Conservation (phyloP, 2,329 filamentous ascomycete genomes). For the Harringtonia lauricola region DNA sequence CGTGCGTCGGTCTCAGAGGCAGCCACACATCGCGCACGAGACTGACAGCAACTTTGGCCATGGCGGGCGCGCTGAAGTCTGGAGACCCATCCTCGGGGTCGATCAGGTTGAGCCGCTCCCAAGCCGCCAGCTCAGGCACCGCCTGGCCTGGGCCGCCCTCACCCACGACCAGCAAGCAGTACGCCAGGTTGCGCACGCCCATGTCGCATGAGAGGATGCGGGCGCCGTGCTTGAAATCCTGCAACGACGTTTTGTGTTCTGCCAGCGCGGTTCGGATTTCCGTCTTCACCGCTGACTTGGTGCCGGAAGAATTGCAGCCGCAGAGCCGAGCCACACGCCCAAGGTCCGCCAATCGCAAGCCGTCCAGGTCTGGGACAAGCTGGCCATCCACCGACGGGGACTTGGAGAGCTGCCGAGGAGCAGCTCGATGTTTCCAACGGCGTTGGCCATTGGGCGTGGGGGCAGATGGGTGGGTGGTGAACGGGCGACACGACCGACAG, state of each 20-base stretch:
- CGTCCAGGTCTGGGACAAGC: no score
- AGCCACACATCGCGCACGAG: slow-evolving; percentile 26
- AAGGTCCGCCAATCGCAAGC: slow-evolving; percentile 26
- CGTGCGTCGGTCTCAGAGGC: slow-evolving; percentile 47
- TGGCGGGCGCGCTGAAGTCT: slow-evolving; percentile 21
- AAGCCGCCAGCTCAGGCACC: slow-evolving; percentile 13
- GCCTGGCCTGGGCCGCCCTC: not conserved
- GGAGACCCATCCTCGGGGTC: slow-evolving; percentile 11
- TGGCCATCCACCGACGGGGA: no score
- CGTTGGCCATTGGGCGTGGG: no score
- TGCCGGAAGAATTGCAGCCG: slow-evolving; percentile 48
- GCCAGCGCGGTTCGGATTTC: slow-evolving; percentile 35
- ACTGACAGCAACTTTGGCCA: slow-evolving; percentile 21
- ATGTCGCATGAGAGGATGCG: slow-evolving; percentile 72
- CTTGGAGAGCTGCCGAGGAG: no score
- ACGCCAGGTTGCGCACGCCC: slow-evolving; percentile 73
- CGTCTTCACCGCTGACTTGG: slow-evolving; percentile 21
- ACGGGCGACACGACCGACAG: no score
- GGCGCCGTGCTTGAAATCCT: slow-evolving; percentile 8
- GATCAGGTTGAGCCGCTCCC: slow-evolving; percentile 15
- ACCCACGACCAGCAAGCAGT: slow-evolving; percentile 42
- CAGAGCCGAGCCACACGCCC: slow-evolving; percentile 50
- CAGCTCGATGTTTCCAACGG: no score
- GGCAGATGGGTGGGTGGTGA: no score
- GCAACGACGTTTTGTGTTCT: not conserved